These are phyloP conservation scores for Anaeramoeba flamelloides DNA, from an alignment of 78 protist species.

Conservation along the genomic window DNA sequence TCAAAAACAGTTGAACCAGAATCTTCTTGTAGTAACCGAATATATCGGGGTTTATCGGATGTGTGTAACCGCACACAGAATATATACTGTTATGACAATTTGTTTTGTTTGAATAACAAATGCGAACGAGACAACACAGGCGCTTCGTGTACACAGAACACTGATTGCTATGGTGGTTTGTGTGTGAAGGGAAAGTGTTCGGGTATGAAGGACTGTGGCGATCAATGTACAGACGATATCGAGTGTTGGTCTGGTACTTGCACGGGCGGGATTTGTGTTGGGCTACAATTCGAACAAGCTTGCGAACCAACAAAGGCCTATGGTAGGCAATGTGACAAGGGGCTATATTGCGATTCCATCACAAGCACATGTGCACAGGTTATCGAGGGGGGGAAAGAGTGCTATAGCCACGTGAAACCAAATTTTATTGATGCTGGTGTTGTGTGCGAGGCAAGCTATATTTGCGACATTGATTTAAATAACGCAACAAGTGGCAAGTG, in stretches of 20 bases:
- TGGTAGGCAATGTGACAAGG: background rate
- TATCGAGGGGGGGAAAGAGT: background rate
- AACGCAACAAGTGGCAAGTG: background rate
- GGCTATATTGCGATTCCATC: background rate
- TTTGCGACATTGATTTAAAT: background rate
- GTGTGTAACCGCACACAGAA: background rate
- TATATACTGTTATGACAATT: background rate
- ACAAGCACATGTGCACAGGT: background rate
- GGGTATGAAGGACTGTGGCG: background rate
- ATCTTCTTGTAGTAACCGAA: too few relatives aligned
- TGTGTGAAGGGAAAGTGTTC: background rate
- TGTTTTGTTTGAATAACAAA: background rate
- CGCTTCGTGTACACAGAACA: background rate
- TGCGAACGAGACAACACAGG: background rate
- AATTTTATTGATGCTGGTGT: background rate
- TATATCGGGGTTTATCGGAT: too few relatives aligned
- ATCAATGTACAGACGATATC: background rate
- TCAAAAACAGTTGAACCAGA: too few relatives aligned
- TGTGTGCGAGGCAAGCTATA: background rate
- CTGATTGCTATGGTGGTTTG: background rate
- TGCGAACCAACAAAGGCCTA: background rate
- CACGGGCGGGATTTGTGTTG: background rate
- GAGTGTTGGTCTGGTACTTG: background rate
- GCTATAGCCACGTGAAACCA: background rate
- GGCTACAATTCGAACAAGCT: background rate